Evolutionary conservation across 2,329 filamentous ascomycete genomes (phyloP).

Genomic region (Fusarium tanahbumbuense): DNA sequence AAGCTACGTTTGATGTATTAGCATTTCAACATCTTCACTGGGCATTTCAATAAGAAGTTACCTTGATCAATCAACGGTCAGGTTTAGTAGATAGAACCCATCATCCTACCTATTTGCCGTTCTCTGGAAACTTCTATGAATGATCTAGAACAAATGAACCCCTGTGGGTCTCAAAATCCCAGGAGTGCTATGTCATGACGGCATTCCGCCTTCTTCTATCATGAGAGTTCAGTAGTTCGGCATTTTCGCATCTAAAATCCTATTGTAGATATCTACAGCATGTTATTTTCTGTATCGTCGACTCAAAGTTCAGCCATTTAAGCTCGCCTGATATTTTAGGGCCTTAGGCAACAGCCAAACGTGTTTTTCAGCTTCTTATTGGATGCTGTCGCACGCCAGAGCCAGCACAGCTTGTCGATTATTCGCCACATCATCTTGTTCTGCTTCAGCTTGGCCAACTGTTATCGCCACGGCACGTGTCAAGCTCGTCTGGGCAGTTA

Average conservation of each 20-base stretch:
- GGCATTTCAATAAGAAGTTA: not conserved
- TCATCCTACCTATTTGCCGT: not conserved
- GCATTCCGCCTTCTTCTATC: not conserved
- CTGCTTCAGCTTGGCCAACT: slow-evolving; percentile 9
- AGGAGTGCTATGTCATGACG: slow-evolving; percentile 6
- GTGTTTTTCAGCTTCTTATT: slow-evolving; percentile 13
- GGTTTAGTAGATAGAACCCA: not conserved
- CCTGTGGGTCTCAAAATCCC: not conserved
- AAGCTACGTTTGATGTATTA: not conserved
- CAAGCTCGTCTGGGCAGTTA: not conserved
- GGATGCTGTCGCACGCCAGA: slow-evolving; percentile 16
- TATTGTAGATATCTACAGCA: not conserved
- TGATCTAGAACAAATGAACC: not conserved
- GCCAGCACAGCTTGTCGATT: slow-evolving; percentile 9
- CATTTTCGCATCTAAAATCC: not conserved
- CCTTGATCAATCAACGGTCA: not conserved
- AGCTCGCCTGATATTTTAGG: not conserved
- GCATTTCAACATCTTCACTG: not conserved
- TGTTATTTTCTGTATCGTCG: not conserved
- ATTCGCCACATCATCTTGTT: slow-evolving; percentile 26
- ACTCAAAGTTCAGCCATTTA: not conserved
- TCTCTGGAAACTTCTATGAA: slow-evolving; percentile 1
- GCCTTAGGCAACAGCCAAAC: slow-evolving; percentile 32
- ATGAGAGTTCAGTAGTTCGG: not conserved
- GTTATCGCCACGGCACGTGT: slow-evolving; percentile 33